phyloP scores from a whole-genome alignment of 192 early-diverging fungal genomes.

The Coemansia sp. region DNA sequence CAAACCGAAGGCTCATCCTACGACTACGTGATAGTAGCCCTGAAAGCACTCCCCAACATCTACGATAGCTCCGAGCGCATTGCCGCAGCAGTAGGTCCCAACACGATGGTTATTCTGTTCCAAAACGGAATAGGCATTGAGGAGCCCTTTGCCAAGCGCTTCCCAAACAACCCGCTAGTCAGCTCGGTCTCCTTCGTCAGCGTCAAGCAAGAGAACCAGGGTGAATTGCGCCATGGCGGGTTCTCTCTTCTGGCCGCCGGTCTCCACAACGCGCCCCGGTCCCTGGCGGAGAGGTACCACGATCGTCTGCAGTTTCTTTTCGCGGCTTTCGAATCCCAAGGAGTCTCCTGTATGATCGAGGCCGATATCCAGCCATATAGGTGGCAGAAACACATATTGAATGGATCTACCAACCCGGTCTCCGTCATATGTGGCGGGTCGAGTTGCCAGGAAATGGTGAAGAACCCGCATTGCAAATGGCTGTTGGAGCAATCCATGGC shows the following conservation, averaged over 20 bases:
- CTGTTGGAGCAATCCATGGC: slow-evolving; percentile 41
- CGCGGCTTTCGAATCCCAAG: slow-evolving; percentile 21
- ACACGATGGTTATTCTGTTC: slow-evolving; percentile 50
- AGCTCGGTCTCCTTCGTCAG: slow-evolving; percentile 47
- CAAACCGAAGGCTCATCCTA: slow-evolving; percentile 9
- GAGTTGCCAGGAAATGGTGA: slow-evolving; percentile 46
- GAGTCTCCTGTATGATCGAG: slow-evolving; percentile 41
- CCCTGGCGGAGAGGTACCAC: not conserved
- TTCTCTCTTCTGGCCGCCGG: slow-evolving; percentile 46
- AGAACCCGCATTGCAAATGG: slow-evolving; percentile 22
- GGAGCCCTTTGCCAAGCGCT: slow-evolving; percentile 55
- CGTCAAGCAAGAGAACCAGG: slow-evolving; percentile 27
- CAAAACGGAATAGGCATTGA: slow-evolving; percentile 76
- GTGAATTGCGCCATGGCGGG: slow-evolving; percentile 36
- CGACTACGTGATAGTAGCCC: slow-evolving; percentile 49
- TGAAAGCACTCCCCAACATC: slow-evolving; percentile 50
- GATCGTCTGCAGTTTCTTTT: slow-evolving; percentile 28
- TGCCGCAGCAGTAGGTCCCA: slow-evolving; percentile 6
- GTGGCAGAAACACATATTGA: slow-evolving; percentile 53
- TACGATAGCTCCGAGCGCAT: slow-evolving; percentile 41
- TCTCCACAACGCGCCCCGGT: slow-evolving; percentile 8
- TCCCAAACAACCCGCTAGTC: slow-evolving; percentile 52
- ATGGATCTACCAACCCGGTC: slow-evolving; percentile 48
- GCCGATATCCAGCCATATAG: slow-evolving; percentile 49
- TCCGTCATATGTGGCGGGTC: slow-evolving; percentile 43